Conservation (phyloP, 2,329 filamentous ascomycete species). For the Colletotrichum sp. region DNA sequence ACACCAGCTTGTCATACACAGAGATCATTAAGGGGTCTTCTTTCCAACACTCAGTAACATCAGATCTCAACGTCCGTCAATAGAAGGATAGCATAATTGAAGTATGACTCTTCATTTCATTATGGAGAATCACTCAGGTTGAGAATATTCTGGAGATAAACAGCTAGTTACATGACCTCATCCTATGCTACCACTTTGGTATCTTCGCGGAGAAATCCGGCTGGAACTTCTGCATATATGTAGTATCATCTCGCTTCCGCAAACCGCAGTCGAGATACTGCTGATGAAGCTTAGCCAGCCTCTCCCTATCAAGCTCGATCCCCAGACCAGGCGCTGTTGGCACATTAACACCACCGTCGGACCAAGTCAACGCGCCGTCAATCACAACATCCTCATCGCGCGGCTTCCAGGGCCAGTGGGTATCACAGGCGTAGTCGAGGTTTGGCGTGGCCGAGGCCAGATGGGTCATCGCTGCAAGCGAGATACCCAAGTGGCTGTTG, state of each 20-base stretch:
- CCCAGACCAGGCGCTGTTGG: constrained; percentile 40
- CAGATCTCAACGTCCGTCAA: too few relatives aligned
- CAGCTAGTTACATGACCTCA: background rate
- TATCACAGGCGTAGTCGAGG: constrained; percentile 48
- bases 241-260: constrained; percentile 40
- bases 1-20: too few relatives aligned
- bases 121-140: too few relatives aligned
- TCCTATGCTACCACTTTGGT: constrained; percentile 32
- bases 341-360: constrained; percentile 38
- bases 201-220: constrained; percentile 37
- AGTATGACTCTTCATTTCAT: too few relatives aligned
- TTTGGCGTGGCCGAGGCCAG: constrained; percentile 44
- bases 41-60: too few relatives aligned
- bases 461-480: constrained; percentile 48
- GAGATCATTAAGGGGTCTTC: too few relatives aligned
- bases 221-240: constrained; percentile 39
- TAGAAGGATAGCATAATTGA: too few relatives aligned
- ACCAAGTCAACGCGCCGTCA: constrained; percentile 40
- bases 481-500: constrained; percentile 47
- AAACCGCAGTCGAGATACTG: constrained; percentile 43
- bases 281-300: constrained; percentile 37
- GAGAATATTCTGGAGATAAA: too few relatives aligned
- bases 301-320: constrained; percentile 41
- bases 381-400: constrained; percentile 45
- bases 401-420: constrained; percentile 50